Conservation (phyloP, 2,329 filamentous ascomycete species). For the Colletotrichum simmondsii region DNA sequence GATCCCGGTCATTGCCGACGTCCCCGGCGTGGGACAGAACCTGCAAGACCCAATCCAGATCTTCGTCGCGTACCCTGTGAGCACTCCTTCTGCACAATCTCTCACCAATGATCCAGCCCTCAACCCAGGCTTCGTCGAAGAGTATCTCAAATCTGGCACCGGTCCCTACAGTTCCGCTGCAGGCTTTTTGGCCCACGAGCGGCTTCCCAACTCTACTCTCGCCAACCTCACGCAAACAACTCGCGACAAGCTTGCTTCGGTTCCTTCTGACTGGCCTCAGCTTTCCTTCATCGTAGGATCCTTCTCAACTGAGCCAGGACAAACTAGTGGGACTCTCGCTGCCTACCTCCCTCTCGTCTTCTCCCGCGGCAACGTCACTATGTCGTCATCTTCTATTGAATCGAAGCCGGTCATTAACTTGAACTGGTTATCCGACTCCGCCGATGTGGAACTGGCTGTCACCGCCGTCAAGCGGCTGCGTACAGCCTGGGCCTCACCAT, state of each 20-base stretch:
- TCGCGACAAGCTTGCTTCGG: slow-evolving; percentile 1
- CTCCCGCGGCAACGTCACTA: slow-evolving; percentile 56
- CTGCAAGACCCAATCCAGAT: slow-evolving; percentile 81
- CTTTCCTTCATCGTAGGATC: slow-evolving; percentile 15
- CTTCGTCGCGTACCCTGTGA: slow-evolving; percentile 24
- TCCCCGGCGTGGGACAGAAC: slow-evolving; percentile 82
- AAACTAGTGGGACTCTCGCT: slow-evolving; percentile 43
- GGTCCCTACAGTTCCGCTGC: slow-evolving; percentile 31
- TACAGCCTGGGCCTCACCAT: slow-evolving; percentile 42
- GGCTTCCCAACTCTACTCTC: slow-evolving; percentile 17
- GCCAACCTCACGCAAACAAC: slow-evolving; percentile 10
- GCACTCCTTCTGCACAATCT: slow-evolving; percentile 16
- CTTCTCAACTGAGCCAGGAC: not conserved
- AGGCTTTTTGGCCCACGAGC: slow-evolving; percentile 27
- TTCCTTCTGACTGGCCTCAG: slow-evolving; percentile 26
- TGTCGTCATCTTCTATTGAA: slow-evolving; percentile 48
- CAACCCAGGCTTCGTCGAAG: not conserved
- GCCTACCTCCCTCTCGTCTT: slow-evolving; percentile 43
- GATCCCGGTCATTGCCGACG: slow-evolving; percentile 58
- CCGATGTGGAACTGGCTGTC: slow-evolving; percentile 56
- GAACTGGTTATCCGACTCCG: slow-evolving; percentile 54
- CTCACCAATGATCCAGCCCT: slow-evolving; percentile 12
- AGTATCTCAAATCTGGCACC: slow-evolving; percentile 16
- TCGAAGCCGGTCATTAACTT: slow-evolving; percentile 54
- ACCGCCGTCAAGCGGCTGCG: slow-evolving; percentile 54